phyloP scores from a whole-genome alignment of 306 rosid species.

The Macrotyloma uniflorum region DNA sequence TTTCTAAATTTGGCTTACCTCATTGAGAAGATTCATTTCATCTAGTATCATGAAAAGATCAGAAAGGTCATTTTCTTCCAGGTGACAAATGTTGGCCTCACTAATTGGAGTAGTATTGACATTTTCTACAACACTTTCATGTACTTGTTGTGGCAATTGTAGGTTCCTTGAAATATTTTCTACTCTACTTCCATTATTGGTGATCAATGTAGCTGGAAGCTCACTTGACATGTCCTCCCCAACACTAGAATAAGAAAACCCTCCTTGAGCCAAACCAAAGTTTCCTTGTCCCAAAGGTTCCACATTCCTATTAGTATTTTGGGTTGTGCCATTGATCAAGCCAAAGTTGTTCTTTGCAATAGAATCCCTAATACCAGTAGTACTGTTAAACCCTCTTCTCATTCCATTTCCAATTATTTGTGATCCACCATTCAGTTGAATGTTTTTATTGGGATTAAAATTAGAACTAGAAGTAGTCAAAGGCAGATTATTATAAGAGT shows the following conservation, averaged over 20 bases:
- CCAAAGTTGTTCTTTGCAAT: not conserved
- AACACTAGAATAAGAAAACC: not conserved
- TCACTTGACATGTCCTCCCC: not conserved
- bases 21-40: not conserved
- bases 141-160: constrained; percentile 2
- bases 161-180: constrained; percentile 7
- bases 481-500: not conserved
- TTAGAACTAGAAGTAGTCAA: not conserved
- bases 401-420: not conserved
- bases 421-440: constrained; percentile 30
- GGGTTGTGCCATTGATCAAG: not conserved
- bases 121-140: constrained; percentile 15
- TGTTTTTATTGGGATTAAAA: not conserved
- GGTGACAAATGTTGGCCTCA: not conserved
- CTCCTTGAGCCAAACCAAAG: constrained; percentile 20
- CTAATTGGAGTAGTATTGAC: not conserved
- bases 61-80: not conserved
- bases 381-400: not conserved
- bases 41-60: constrained; percentile 12
- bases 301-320: not conserved
- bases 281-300: not conserved
- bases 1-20: constrained; percentile 17
- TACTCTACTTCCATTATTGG: not conserved
- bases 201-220: not conserved
- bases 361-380: not conserved